These are phyloP conservation scores for Torrubiellomyces zombiae DNA, from an alignment of 2,329 filamentous ascomycete species.

Conservation along the genomic window DNA sequence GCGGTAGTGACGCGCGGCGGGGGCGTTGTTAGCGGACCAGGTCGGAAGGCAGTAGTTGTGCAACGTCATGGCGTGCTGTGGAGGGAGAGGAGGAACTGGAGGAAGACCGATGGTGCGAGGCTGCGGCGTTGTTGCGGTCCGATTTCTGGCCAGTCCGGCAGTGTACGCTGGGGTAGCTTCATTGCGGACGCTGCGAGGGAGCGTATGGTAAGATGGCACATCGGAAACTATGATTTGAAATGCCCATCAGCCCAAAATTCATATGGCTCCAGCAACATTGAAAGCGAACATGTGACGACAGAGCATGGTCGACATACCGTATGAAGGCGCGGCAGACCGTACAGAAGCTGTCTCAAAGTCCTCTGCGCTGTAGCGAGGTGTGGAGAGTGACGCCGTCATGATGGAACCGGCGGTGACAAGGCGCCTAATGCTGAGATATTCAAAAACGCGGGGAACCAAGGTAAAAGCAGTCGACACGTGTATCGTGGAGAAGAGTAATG, in stretches of 20 bases:
- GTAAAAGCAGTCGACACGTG: too few species aligned
- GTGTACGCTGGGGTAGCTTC: constrained; percentile 32
- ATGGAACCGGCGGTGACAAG: constrained; percentile 7
- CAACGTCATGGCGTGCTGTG: constrained; percentile 24
- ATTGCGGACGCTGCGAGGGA: constrained; percentile 28
- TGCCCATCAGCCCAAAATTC: too few species aligned
- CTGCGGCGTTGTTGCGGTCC: constrained; percentile 12
- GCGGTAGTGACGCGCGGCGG: constrained; percentile 43
- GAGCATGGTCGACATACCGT: constrained; percentile 27
- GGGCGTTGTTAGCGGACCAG: constrained; percentile 38
- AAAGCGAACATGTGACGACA: too few species aligned
- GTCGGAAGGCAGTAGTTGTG: constrained; percentile 38
- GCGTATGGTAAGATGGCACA: constrained; percentile 46
- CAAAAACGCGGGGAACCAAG: too few species aligned
- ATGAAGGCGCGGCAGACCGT: constrained; percentile 50
- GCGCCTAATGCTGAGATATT: too few species aligned
- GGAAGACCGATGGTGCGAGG: constrained; percentile 31
- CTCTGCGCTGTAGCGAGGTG: constrained; percentile 23
- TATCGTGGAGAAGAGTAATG: too few species aligned
- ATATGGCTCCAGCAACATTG: too few species aligned
- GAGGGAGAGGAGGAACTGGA: constrained; percentile 26
- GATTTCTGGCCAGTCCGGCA: constrained; percentile 15
- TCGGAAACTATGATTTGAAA: constrained; percentile 44
- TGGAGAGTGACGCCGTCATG: constrained; percentile 15
- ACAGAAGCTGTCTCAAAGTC: constrained; percentile 54